Evolutionary conservation across 805 yeast genomes (phyloP), one percentile per base, ranked within the genome.

Genomic region (Saccharomycopsis guyanensis): DNA sequence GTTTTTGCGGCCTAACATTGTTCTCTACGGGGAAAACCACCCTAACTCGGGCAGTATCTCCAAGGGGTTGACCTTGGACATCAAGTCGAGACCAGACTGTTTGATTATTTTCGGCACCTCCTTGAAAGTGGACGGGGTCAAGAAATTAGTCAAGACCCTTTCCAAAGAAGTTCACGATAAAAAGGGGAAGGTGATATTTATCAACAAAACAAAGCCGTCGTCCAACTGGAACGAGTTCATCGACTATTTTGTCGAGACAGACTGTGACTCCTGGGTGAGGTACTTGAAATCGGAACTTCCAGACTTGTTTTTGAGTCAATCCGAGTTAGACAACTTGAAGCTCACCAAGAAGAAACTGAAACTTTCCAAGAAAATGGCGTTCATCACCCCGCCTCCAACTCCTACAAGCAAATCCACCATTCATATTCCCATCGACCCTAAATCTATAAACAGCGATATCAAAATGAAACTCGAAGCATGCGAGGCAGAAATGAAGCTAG

Each of bases 81-180:
- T 86, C 48, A 70, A 67, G 50, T 66, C 74, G 37, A 71, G 68
- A 49, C 95, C 97, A 0, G 95, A 88, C 58, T 60, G 86, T 50
- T 70, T 93, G 40, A 64, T 91, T n/a, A 83, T 91, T 8, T 80
- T 86, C 74, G 98, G 98, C 0, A 93, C 98, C 0, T 86, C 96
- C 3, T 68, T 93, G 35, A 85, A 80, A 64, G 97, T 91, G 10
- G 85, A 82, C 54, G 98, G 98, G 1, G 89, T 93, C 40, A 83
- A 80, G 58, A 77, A 75, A 53, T 68, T 91, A 18, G 96, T 89
- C 2, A 75, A 76, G 51, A 72, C 73, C 19, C 61, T 86, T 51
- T 79, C 94, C 40, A 73, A 73, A 51, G 75, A 75, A 16, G 80
- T 89, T 16, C 95, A 84, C 58, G 81, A 76, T n/a, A 36, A 33